Base-by-base conservation (phyloP, 805 yeast species). In the Barnettozyma wickerhamii region DNA sequence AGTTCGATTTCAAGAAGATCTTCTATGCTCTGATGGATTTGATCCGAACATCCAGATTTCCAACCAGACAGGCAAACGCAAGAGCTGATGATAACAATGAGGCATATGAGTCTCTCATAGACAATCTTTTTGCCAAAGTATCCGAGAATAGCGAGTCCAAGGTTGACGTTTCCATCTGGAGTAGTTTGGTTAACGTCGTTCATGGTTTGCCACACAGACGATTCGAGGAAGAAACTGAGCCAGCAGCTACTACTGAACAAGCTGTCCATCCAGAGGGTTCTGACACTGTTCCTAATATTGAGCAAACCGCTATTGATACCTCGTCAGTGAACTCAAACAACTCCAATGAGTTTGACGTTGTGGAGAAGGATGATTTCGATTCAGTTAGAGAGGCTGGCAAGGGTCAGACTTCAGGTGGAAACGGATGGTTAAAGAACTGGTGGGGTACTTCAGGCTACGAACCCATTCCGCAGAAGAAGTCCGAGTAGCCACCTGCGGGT, bases 291-390 rank as follows among this genome's bases (percentile, higher is more conserved):
- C n/a, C n/a, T n/a, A n/a, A n/a, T n/a, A n/a, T n/a, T n/a, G n/a
- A n/a, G n/a, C n/a, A n/a, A n/a, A 10, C 19, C 9, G 12, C 32
- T 10, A 33, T 21, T 17, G 27, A 28, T 7, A 19, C 19, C 20
- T 17, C 30, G 4, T 35, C 30, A 15, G 27, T 24, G 6, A 33
- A 31, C 10, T n/a, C 37, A 10, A 26, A 23, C 17, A 24, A 31
- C 15, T 18, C 33, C 27, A 41, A 58, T 24, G 80, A 69, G 27
- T 74, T 66, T 56, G 79, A 73, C 42, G 56, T 75, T 20, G 73
- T 75, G 32, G 73, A 66, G 29, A 52, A 53, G 29, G 58, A 52
- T 10, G 62, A 58, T n/a, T 29, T 53, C 33, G 51, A 42, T 24
- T 6, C 29, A 10, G 23, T 36, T 12, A 33, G 35, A 7, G 42